Percentiles rank a stretch among this genome's conserved stretches.
Conservation (phyloP, 169 alveolate genomes). For the Cryptosporidium xiaoi region DNA sequence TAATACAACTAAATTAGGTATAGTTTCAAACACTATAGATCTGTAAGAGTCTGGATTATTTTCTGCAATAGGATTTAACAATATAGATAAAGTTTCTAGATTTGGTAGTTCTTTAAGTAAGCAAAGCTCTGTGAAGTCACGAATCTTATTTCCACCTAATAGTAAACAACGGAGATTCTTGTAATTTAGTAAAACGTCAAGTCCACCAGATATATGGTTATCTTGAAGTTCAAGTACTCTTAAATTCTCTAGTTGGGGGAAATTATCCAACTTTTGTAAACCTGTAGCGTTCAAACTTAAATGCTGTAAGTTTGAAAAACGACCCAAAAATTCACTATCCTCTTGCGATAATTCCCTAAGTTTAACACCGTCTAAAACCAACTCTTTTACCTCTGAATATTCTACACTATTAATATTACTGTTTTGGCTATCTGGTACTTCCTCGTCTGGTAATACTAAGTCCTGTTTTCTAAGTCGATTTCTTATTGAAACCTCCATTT, state of each 20-base stretch:
- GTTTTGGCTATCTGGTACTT: conserved; percentile 42
- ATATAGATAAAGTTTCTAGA: conserved; percentile 86
- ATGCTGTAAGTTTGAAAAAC: conserved; percentile 82
- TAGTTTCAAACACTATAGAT: conserved; percentile 82
- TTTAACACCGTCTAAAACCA: conserved; percentile 87
- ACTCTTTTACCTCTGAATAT: conserved; percentile 76
- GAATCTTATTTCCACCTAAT: conserved; percentile 86
- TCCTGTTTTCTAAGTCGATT: conserved; percentile 73
- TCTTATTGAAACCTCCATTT: conserved; percentile 68
- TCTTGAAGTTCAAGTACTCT: conserved; percentile 88
- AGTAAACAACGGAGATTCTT: conserved; percentile 87
- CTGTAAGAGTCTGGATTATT: conserved; percentile 81
- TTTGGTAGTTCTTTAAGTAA: conserved; percentile 71
- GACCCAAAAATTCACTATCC: conserved; percentile 84
- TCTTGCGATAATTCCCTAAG: conserved; percentile 80
- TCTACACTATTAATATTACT: conserved; percentile 51
- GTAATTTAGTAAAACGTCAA: conserved; percentile 83
- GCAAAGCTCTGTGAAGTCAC: conserved; percentile 13
- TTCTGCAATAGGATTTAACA: conserved; percentile 88
- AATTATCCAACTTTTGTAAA: conserved; percentile 81
- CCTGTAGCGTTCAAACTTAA: conserved; percentile 90
- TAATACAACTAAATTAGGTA: conserved; percentile 86
- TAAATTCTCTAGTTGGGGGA: conserved; percentile 86
- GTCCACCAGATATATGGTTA: conserved; percentile 83
- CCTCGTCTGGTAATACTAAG: conserved; percentile 69